Percentiles rank a stretch among this genome's conserved stretches.
Conservation (phyloP, 225 moss, liverwort and hornwort genomes). For the Anthoceros angustus region DNA sequence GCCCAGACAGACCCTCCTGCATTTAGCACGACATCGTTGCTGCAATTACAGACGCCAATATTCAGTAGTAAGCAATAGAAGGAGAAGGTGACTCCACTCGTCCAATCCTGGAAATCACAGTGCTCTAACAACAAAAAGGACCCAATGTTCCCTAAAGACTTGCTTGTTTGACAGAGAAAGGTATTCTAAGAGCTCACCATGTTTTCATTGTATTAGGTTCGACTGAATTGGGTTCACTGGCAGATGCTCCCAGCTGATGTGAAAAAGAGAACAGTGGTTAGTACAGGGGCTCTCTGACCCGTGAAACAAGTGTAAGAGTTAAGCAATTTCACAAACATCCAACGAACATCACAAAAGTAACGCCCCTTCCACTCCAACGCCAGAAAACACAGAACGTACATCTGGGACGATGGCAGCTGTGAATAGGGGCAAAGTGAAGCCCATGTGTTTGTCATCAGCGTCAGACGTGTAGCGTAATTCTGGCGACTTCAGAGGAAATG, state of each 20-base stretch:
- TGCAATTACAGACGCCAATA: conserved; percentile 18
- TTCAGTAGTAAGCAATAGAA: background rate
- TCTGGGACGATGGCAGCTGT: background rate
- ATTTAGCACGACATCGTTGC: conserved; percentile 57
- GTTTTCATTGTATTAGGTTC: no score
- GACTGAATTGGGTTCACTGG: no score
- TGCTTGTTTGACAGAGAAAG: no score
- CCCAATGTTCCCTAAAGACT: no score
- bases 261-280: no score
- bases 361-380: no score
- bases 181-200: no score
- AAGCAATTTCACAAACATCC: no score
- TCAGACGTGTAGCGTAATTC: background rate
- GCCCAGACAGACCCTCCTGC: conserved; percentile 85
- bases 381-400: background rate
- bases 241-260: no score
- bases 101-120: conserved; percentile 5
- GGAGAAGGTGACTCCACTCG: conserved; percentile 9
- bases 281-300: no score
- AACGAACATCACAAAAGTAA: no score
- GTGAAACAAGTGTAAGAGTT: no score
- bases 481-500: background rate
- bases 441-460: background rate
- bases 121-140: background rate
- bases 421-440: background rate